phyloP scores from a whole-genome alignment of 305 asterid genomes.

The Fraxinus sp. region DNA sequence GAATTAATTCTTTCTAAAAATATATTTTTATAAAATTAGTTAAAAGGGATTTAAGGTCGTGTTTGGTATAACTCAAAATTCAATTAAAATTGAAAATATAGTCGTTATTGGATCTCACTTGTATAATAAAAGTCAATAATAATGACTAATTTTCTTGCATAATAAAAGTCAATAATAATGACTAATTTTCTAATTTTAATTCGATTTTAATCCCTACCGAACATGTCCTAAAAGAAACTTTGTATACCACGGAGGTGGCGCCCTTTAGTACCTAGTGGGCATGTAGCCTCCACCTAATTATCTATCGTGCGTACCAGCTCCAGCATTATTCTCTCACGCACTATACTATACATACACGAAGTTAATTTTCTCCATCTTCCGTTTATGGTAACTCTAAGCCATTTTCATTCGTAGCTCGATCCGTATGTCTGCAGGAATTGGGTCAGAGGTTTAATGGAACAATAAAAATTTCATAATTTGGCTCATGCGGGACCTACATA shows the following conservation, averaged over 20 bases:
- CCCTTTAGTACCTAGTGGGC: conserved; percentile 23
- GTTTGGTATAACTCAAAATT: no score
- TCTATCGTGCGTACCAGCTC: conserved; percentile 43
- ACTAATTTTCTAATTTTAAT: no score
- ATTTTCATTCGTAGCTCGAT: neutral
- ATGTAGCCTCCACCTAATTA: conserved; percentile 7
- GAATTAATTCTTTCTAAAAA: no score
- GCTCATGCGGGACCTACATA: conserved; percentile 39
- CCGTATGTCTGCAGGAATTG: neutral
- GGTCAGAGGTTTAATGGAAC: conserved; percentile 19
- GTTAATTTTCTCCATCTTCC: neutral
- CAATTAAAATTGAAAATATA: no score
- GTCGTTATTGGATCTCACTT: no score
- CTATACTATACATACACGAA: neutral
- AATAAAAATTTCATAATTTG: conserved; percentile 20
- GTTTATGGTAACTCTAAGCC: neutral
- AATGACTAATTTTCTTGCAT: no score
- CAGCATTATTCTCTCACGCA: neutral
- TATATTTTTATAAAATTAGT: no score
- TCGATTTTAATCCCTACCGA: no score
- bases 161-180: no score
- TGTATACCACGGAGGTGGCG: neutral
- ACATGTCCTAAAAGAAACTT: no score
- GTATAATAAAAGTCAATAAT: no score
- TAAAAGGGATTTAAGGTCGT: no score